A percentile compares a stretch with the other conserved stretches of the same genome.
Conservation (phyloP, 1,284 basidiomycete genomes). For the Puccinia polysora region DNA sequence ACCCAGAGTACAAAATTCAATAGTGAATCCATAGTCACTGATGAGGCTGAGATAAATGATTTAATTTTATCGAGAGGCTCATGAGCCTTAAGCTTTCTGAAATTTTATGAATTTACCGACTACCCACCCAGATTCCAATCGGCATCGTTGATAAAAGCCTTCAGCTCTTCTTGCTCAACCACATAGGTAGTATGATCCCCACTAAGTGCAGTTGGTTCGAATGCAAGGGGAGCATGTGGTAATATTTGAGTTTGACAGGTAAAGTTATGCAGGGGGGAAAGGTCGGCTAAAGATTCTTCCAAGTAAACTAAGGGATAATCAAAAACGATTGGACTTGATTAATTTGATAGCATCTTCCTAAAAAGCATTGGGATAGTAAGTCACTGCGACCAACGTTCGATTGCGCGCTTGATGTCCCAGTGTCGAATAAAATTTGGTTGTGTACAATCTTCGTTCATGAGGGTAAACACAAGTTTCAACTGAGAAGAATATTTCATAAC, state of each 20-base stretch:
- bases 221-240: constrained; percentile 81
- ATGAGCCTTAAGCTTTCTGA: background rate
- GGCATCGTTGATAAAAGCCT: constrained; percentile 88
- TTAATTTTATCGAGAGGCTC: no score
- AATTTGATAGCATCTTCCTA: constrained; percentile 50
- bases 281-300: constrained; percentile 61
- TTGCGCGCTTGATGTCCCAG: constrained; percentile 68
- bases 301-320: constrained; percentile 61
- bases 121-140: constrained; percentile 80
- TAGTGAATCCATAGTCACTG: constrained; percentile 80
- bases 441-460: constrained; percentile 79
- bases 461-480: constrained; percentile 74
- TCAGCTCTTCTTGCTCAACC: constrained; percentile 72
- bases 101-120: background rate
- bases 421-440: constrained; percentile 61
- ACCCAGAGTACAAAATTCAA: constrained; percentile 87
- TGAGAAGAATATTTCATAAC: constrained; percentile 69
- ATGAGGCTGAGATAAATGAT: constrained; percentile 62
- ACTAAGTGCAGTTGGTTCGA: constrained; percentile 60
- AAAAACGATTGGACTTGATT: background rate
- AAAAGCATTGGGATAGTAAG: no score
- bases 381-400: constrained; percentile 66
- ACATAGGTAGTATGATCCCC: constrained; percentile 50
- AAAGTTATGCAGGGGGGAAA: constrained; percentile 74
- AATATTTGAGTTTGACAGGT: constrained; percentile 90